Percentiles rank a stretch among this genome's conserved stretches.
These are phyloP conservation scores for Candida buenavistaensis DNA, from an alignment of 1,139 yeast species.

Conservation along the genomic window DNA sequence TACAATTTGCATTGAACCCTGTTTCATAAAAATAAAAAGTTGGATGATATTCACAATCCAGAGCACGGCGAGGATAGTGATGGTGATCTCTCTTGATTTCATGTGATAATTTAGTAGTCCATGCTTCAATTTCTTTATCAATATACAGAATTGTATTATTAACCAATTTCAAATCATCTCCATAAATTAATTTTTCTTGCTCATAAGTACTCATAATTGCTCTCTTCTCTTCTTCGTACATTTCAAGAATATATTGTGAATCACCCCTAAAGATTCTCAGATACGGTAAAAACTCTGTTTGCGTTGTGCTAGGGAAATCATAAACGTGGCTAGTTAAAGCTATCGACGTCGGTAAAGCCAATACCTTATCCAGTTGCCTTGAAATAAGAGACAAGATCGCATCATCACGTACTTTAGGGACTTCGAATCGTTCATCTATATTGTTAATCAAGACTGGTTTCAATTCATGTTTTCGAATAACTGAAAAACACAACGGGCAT, in stretches of 20 bases:
- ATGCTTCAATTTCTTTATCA: conserved; percentile 40
- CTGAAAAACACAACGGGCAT: conserved; percentile 84
- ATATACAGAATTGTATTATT: conserved; percentile 59
- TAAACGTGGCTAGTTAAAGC: conserved; percentile 25
- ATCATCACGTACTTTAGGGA: conserved; percentile 62
- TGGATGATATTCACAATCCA: background rate
- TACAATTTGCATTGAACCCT: conserved; percentile 63
- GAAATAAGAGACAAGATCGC: conserved; percentile 69
- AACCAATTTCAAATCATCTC: conserved; percentile 58
- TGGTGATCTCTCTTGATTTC: conserved; percentile 1
- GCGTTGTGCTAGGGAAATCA: conserved; percentile 14
- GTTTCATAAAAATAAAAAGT: conserved; percentile 58
- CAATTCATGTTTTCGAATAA: conserved; percentile 57
- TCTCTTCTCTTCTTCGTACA: conserved; percentile 57
- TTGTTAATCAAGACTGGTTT: conserved; percentile 68
- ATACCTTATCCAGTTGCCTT: conserved; percentile 57
- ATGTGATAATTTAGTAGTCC: conserved; percentile 24
- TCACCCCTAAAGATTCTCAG: conserved; percentile 69
- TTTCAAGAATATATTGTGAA: conserved; percentile 47
- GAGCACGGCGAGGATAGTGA: background rate
- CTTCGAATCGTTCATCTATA: conserved; percentile 56
- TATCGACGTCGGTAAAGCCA: conserved; percentile 61
- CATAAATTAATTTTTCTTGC: conserved; percentile 56
- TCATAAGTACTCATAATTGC: conserved; percentile 48
- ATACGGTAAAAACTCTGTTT: conserved; percentile 29